Evolutionary conservation across 306 rosid genomes (phyloP).

Genomic region (Inga leiocalycina): DNA sequence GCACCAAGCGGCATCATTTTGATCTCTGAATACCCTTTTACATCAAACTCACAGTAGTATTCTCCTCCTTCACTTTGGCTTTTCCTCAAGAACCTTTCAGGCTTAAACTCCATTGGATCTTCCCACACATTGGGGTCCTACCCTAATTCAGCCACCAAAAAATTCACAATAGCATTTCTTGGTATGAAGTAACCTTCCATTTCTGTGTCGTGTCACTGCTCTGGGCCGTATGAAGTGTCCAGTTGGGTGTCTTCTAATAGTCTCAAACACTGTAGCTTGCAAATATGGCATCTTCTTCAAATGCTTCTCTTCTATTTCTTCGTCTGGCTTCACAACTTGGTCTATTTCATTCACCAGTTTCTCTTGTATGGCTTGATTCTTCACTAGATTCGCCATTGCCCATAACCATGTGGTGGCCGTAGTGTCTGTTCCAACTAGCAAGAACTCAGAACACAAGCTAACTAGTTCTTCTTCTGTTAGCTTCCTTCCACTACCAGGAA

Average conservation of each 20-base stretch:
- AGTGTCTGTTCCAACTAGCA: conserved; percentile 61
- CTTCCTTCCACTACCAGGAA: conserved; percentile 34
- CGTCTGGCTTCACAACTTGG: conserved; percentile 30
- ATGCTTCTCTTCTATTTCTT: conserved; percentile 53
- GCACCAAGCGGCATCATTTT: conserved; percentile 75
- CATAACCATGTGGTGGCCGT: conserved; percentile 47
- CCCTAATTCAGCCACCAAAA: conserved; percentile 59
- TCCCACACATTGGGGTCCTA: conserved; percentile 63
- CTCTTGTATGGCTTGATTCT: conserved; percentile 48
- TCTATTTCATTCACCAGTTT: conserved; percentile 46
- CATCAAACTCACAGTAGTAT: conserved; percentile 33
- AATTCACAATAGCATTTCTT: conserved; percentile 51
- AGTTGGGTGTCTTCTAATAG: conserved; percentile 55
- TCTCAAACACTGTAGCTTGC: conserved; percentile 55
- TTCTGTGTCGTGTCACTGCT: conserved; percentile 46
- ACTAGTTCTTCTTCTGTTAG: conserved; percentile 46
- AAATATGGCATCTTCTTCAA: conserved; percentile 54
- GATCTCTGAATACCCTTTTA: conserved; percentile 51
- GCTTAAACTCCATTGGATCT: conserved; percentile 62
- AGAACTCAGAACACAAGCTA: conserved; percentile 51
- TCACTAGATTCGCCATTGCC: conserved; percentile 62
- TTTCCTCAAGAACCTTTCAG: conserved; percentile 52
- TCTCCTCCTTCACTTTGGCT: neutral
- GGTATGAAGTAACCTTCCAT: conserved; percentile 54
- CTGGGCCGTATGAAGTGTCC: conserved; percentile 58